phyloP scores from a whole-genome alignment of 306 rosid species.

The Cucumis cinereus region DNA sequence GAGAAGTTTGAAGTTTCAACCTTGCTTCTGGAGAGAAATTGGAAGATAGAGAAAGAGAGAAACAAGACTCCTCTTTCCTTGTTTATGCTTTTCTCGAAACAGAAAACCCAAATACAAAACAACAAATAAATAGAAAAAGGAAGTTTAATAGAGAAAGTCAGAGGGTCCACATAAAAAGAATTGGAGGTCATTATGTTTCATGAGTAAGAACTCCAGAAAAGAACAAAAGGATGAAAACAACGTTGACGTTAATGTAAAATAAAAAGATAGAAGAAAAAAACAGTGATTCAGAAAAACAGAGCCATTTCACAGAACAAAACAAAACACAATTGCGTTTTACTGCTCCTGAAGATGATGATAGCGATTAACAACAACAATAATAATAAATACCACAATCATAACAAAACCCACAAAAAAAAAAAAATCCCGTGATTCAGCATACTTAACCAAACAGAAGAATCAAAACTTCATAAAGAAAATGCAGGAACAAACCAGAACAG shows the following conservation, averaged over 20 bases:
- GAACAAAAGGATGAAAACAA: slow-evolving; percentile 4
- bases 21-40: background rate
- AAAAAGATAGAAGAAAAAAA: background rate
- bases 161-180: slow-evolving; percentile 1
- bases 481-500: background rate
- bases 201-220: slow-evolving; percentile 1
- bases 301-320: background rate
- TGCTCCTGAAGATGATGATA: background rate
- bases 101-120: background rate
- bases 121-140: background rate
- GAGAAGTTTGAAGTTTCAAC: background rate
- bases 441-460: background rate
- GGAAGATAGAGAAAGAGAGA: background rate
- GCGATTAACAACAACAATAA: background rate
- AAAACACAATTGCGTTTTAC: background rate
- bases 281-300: background rate
- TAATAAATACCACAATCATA: background rate
- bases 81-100: background rate
- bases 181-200: slow-evolving; percentile 7
- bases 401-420: background rate
- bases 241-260: background rate
- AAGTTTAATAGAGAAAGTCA: background rate
- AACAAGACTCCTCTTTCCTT: background rate
- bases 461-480: background rate
- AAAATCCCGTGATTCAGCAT: background rate